Base-by-base conservation (phyloP, 164 flowering plant species). In the Pachysandra terminalis region DNA sequence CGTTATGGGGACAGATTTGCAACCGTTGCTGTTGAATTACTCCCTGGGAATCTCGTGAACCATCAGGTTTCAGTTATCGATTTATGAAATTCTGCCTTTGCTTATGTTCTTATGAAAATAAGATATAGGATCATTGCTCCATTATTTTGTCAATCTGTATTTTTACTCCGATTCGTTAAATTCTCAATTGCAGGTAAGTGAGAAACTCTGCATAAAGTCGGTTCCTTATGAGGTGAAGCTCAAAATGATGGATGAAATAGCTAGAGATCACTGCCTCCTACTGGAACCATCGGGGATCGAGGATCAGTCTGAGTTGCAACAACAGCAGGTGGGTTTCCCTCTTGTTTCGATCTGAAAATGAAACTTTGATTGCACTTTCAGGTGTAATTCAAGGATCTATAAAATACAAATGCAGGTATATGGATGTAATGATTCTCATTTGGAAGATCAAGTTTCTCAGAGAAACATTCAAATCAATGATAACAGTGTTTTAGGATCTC, bases 11-110 rank as follows among this genome's bases (percentile, higher is more conserved):
- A 81, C 24, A 77, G 61, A 32, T 85, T 89, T 59, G 84, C 79
- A 8, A 59, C 27, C 51, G 55, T 75, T 23, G 87, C 96, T 5
- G 74, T 81, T 24, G 87, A 90, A 56, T 77, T 86, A 40, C 73
- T 75, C 21, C 88, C 90, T 0, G 93, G 93, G 16, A 90, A 83
- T 72, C 85, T 85, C 45, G 96, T 91, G 17, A 86, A 87, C 63
- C 64, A 2, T 52, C 83, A 86, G 90, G 97, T 88, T 57, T 10
- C 17, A 10, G 6, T 45, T 1, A 12, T 5, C 51, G 1, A 5
- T 45, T 45, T 45, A 45, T 32, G 37, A 32, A 32, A 3, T 32
- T 32, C 37, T 32, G 3, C 37, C 7, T 32, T 32, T 32, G 7
- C 7, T 3, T 32, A 32, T 32, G 37, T 7, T 32, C n/a, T 32